Percentiles rank a stretch among this genome's conserved stretches.
Conservation (phyloP, 2,329 filamentous ascomycete genomes). For the Juglanconis sp. region DNA sequence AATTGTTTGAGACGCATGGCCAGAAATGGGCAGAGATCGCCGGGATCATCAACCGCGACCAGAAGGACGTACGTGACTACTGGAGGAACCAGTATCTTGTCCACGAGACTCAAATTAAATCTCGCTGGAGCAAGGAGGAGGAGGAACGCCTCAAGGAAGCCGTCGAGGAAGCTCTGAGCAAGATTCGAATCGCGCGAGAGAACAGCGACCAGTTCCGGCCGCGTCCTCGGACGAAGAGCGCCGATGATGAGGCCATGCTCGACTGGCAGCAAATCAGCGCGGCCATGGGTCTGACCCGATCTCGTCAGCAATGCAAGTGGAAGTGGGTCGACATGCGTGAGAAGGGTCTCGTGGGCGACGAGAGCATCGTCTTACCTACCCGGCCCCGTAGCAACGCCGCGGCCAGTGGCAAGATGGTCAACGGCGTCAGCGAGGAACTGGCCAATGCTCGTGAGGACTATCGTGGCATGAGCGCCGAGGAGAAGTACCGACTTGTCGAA, state of each 20-base stretch:
- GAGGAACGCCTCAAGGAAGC: conserved; percentile 49
- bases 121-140: conserved; percentile 60
- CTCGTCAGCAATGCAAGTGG: conserved; percentile 62
- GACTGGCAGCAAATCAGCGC: conserved; percentile 65
- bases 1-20: conserved; percentile 44
- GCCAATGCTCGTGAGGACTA: conserved; percentile 42
- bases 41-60: conserved; percentile 59
- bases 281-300: conserved; percentile 59
- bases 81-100: conserved; percentile 67
- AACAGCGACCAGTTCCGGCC: conserved; percentile 23
- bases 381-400: conserved; percentile 16
- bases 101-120: conserved; percentile 47
- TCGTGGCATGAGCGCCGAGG: conserved; percentile 38
- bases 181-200: conserved; percentile 39
- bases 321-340: conserved; percentile 60
- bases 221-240: conserved; percentile 25
- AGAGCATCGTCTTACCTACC: conserved; percentile 16
- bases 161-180: conserved; percentile 50
- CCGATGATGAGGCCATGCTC: conserved; percentile 50
- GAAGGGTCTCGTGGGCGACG: conserved; percentile 22
- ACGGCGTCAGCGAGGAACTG: conserved; percentile 37
- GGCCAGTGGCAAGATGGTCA: conserved; percentile 20
- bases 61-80: conserved; percentile 65
- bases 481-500: conserved; percentile 42
- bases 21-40: conserved; percentile 62